phyloP scores from a whole-genome alignment of 2,329 filamentous ascomycete species.

The Stenocarpella maydis region DNA sequence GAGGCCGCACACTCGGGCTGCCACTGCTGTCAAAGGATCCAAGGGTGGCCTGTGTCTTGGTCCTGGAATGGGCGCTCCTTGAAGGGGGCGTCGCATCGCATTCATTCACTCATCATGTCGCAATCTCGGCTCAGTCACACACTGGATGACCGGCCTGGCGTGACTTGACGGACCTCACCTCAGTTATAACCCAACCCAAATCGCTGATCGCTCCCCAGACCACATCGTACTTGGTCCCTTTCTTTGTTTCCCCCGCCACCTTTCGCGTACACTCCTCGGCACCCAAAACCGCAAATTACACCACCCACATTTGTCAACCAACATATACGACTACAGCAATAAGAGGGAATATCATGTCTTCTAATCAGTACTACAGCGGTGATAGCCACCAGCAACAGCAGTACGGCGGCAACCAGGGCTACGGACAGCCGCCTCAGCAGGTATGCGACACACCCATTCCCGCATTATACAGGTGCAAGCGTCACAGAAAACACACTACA shows the following conservation, averaged over 20 bases:
- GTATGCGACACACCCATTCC: conserved; percentile 33
- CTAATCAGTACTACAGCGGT: conserved; percentile 38
- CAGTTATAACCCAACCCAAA: not conserved
- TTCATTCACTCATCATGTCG: conserved; percentile 15
- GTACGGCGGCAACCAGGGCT: conserved; percentile 36
- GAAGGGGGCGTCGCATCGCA: conserved; percentile 19
- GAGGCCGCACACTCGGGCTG: not conserved
- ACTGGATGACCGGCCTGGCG: not conserved
- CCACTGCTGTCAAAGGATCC: not conserved
- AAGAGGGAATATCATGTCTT: conserved; percentile 36
- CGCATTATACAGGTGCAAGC: conserved; percentile 36
- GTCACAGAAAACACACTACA: conserved; percentile 25
- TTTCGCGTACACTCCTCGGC: conserved; percentile 10
- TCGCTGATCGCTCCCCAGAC: not conserved
- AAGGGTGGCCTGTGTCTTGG: not conserved
- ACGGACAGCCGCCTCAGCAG: conserved; percentile 39
- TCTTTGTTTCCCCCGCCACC: not conserved
- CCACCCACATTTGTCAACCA: not conserved
- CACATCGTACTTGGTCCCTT: not conserved
- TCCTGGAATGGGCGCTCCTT: conserved; percentile 14
- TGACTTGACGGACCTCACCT: not conserved
- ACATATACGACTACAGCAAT: not conserved
- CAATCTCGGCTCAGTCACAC: conserved; percentile 17
- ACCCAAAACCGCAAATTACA: not conserved
- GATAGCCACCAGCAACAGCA: conserved; percentile 34